These are phyloP conservation scores for Talaromyces trachyspermus DNA, from an alignment of 495 filamentous ascomycete species.

Conservation along the genomic window DNA sequence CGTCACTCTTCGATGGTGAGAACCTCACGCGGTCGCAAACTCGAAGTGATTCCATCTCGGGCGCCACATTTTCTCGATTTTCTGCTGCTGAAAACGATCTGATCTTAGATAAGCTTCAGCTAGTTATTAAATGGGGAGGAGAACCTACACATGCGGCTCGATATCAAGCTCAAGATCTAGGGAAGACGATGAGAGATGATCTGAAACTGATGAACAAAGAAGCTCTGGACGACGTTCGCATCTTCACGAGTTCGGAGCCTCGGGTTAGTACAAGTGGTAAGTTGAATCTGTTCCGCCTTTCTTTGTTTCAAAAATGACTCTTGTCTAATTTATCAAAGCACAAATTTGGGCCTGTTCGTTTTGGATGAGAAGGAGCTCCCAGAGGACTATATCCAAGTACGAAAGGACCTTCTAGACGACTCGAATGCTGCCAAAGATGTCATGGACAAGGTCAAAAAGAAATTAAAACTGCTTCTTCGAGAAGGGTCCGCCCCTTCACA, in stretches of 20 bases:
- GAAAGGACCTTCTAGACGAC: constrained; percentile 93
- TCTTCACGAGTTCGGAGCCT: constrained; percentile 91
- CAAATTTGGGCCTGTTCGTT: constrained; percentile 96
- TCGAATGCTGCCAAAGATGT: constrained; percentile 99
- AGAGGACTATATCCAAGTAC: constrained; percentile 73
- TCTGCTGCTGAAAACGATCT: constrained; percentile 85
- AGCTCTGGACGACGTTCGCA: constrained; percentile 77
- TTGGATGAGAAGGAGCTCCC: constrained; percentile 79
- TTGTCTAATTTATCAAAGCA: constrained; percentile 38
- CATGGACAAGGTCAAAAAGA: constrained; percentile 99
- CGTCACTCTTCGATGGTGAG: constrained; percentile 17
- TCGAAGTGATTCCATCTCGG: constrained; percentile 75
- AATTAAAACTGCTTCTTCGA: constrained; percentile 82
- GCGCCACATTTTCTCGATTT: constrained; percentile 79
- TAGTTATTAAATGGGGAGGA: constrained; percentile 98
- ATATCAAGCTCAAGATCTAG: constrained; percentile 91
- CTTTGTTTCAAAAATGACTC: not conserved
- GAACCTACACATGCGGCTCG: constrained; percentile 96
- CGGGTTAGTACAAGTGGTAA: constrained; percentile 83
- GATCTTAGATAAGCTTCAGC: constrained; percentile 87
- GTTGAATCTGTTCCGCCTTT: constrained; percentile 20
- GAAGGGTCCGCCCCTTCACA: constrained; percentile 87
- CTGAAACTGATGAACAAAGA: constrained; percentile 88
- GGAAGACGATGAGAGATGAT: constrained; percentile 92
- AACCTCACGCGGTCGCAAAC: constrained; percentile 36